These are phyloP conservation scores for Aspergillus sergii DNA, from an alignment of 2,329 filamentous ascomycete genomes.

Conservation along the genomic window DNA sequence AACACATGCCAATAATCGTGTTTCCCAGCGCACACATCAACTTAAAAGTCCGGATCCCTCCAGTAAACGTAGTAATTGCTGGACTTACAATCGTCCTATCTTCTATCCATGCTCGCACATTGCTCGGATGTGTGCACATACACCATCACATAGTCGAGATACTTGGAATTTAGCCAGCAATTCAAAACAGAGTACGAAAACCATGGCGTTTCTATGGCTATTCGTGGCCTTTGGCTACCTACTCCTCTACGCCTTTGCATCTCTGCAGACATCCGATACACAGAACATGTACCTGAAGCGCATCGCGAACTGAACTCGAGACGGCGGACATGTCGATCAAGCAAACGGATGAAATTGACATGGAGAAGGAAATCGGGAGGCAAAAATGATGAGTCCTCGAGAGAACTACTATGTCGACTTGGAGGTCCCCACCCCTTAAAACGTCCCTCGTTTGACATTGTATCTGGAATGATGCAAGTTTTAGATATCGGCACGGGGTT, in stretches of 20 bases:
- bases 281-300: constrained; percentile 14
- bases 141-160: background rate
- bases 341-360: background rate
- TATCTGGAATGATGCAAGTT: background rate
- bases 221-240: constrained; percentile 39
- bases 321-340: background rate
- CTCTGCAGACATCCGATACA: constrained; percentile 23
- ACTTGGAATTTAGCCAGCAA: too few relatives aligned
- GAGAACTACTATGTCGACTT: background rate
- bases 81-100: background rate
- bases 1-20: background rate
- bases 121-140: background rate
- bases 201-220: constrained; percentile 35
- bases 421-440: background rate
- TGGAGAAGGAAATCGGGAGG: background rate
- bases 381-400: background rate
- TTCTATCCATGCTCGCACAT: background rate
- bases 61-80: background rate
- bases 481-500: background rate
- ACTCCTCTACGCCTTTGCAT: constrained; percentile 38
- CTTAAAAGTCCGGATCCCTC: background rate
- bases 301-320: constrained; percentile 24
- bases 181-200: background rate
- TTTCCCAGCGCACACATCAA: background rate
- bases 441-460: background rate